Conservation (phyloP, 139 green algal species). For the Dunaliella primolecta region DNA sequence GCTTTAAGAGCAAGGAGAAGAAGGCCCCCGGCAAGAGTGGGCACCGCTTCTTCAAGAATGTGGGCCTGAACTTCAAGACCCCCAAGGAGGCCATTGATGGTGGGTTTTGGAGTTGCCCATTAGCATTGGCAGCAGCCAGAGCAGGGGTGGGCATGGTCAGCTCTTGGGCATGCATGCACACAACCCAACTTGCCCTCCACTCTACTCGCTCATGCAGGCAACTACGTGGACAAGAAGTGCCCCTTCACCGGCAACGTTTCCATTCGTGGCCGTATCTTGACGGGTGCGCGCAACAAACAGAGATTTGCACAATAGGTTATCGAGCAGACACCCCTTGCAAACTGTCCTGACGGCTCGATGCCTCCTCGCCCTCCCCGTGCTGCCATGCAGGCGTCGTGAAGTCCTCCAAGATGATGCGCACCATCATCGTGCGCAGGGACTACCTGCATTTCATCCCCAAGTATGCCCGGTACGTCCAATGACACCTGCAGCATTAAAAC, state of each 20-base stretch:
- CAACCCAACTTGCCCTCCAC: not conserved
- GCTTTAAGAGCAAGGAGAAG: conserved; percentile 69
- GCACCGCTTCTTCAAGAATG: conserved; percentile 89
- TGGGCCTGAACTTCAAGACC: conserved; percentile 98
- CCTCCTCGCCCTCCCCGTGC: not conserved
- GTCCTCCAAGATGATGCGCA: conserved; percentile 97
- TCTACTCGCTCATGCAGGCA: conserved; percentile 62
- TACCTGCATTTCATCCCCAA: conserved; percentile 99
- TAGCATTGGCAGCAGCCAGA: not conserved
- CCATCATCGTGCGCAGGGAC: conserved; percentile 93
- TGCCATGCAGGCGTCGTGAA: conserved; percentile 71
- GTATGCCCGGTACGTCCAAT: conserved; percentile 76
- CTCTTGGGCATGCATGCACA: no score
- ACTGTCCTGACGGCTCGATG: no score
- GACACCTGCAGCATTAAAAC: not conserved
- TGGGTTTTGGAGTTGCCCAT: conserved; percentile 40
- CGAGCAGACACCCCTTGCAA: no score
- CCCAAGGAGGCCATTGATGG: conserved; percentile 97
- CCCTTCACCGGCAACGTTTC: conserved; percentile 98
- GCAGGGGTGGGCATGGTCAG: no score
- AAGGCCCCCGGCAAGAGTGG: conserved; percentile 86
- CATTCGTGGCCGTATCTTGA: conserved; percentile 96
- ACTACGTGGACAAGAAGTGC: conserved; percentile 99
- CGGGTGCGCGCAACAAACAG: conserved; percentile 62
- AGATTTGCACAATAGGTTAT: not conserved